Percentiles rank a stretch among this genome's conserved stretches.
phyloP scores from a whole-genome alignment of 208 protist species.

The Spironucleus salmonicida region DNA sequence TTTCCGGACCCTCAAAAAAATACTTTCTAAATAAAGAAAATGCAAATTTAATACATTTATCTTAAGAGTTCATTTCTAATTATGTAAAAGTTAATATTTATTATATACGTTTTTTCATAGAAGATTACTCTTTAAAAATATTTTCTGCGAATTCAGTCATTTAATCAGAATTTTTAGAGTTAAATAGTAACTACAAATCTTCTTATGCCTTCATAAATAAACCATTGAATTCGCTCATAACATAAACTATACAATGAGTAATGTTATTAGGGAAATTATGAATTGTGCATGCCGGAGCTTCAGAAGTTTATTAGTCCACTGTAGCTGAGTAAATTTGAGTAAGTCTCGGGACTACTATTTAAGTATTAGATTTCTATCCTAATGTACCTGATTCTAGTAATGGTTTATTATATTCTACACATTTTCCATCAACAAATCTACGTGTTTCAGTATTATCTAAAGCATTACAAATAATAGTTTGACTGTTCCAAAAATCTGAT shows the following conservation, averaged over 20 bases:
- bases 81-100: conserved; percentile 22
- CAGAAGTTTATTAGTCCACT: conserved; percentile 43
- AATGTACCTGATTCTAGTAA: conserved; percentile 96
- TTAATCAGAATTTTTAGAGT: neutral
- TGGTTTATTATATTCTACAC: conserved; percentile 76
- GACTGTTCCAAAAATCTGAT: conserved; percentile 74
- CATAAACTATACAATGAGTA: conserved; percentile 66
- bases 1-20: conserved; percentile 76
- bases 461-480: conserved; percentile 84
- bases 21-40: conserved; percentile 15
- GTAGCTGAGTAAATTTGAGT: conserved; percentile 85
- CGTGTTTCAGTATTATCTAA: conserved; percentile 82
- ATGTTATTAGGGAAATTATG: conserved; percentile 99
- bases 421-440: conserved; percentile 77
- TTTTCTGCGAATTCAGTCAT: neutral
- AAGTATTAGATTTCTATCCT: conserved; percentile 86
- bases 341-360: conserved; percentile 80
- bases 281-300: conserved; percentile 96
- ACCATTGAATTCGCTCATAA: conserved; percentile 55
- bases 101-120: neutral
- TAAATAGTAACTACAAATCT: neutral
- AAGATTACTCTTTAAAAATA: neutral
- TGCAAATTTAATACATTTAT: neutral
- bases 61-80: conserved; percentile 5
- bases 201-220: conserved; percentile 48